Conservation (phyloP, 306 rosid genomes). For the Citrullus amarus region DNA sequence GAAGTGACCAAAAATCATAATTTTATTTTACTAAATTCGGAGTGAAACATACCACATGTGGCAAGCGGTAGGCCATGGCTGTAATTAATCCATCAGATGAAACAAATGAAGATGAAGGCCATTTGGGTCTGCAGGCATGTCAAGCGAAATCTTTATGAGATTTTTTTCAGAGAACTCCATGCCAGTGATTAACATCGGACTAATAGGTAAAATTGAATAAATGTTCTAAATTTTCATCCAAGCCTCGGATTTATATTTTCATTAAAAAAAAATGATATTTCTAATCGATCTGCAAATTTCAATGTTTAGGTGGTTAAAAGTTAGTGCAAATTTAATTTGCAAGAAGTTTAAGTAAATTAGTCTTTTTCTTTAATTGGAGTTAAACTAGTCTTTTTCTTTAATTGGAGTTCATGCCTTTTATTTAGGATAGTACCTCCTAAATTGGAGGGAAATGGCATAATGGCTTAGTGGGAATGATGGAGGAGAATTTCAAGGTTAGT, state of each 20-base stretch:
- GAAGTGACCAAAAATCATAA: background rate
- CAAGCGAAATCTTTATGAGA: constrained; percentile 22
- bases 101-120: constrained; percentile 92
- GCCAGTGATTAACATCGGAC: background rate
- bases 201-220: background rate
- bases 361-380: no score
- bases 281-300: background rate
- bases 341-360: no score
- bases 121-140: constrained; percentile 66
- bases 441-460: no score
- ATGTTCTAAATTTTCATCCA: background rate
- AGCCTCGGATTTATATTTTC: background rate
- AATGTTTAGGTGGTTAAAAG: background rate
- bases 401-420: no score
- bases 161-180: background rate
- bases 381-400: no score
- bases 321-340: no score
- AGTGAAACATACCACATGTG: constrained; percentile 66
- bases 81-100: constrained; percentile 82
- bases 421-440: no score
- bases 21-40: background rate
- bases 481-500: no score
- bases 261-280: background rate
- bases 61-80: constrained; percentile 98
- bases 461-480: no score